Percentiles rank a stretch among this genome's conserved stretches.
These are phyloP conservation scores for Lichenothelia convexa DNA, from an alignment of 495 filamentous ascomycete species.

Conservation along the genomic window DNA sequence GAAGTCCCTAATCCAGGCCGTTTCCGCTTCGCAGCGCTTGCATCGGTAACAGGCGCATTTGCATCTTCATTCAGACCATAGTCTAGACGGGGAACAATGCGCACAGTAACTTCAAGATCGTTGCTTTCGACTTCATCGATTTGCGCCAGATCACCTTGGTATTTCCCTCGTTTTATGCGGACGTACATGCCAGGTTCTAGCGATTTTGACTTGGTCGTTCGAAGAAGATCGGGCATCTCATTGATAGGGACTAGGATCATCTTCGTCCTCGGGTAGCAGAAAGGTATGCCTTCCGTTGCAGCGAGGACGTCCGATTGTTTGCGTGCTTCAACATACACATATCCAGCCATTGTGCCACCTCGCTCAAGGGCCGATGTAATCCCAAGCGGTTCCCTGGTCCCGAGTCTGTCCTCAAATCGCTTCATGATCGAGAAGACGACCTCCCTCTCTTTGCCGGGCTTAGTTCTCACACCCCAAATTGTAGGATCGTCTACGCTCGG, in stretches of 20 bases:
- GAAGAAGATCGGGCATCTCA: constrained; percentile 92
- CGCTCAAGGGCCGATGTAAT: constrained; percentile 85
- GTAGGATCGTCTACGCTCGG: constrained; percentile 89
- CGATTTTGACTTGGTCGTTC: constrained; percentile 69
- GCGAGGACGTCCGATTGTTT: constrained; percentile 68
- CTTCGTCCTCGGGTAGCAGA: constrained; percentile 70
- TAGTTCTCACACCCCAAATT: constrained; percentile 88
- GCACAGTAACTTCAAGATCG: constrained; percentile 69
- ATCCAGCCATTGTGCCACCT: constrained; percentile 71
- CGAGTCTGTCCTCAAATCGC: constrained; percentile 57
- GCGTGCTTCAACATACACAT: constrained; percentile 85
- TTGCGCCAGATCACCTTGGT: constrained; percentile 78
- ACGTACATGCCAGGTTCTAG: constrained; percentile 82
- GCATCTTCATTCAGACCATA: constrained; percentile 76
- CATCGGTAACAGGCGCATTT: constrained; percentile 30
- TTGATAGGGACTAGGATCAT: constrained; percentile 81
- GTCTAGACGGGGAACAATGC: constrained; percentile 76
- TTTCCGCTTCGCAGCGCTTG: constrained; percentile 51
- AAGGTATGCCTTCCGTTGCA: constrained; percentile 62
- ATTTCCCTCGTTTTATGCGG: constrained; percentile 67
- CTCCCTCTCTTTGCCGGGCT: constrained; percentile 86
- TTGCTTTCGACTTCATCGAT: constrained; percentile 88
- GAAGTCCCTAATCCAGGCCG: constrained; percentile 34
- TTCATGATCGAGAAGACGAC: constrained; percentile 72
- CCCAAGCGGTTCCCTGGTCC: constrained; percentile 55